Evolutionary conservation across 495 filamentous ascomycete genomes (phyloP).

Genomic region (Neurospora intermedia): DNA sequence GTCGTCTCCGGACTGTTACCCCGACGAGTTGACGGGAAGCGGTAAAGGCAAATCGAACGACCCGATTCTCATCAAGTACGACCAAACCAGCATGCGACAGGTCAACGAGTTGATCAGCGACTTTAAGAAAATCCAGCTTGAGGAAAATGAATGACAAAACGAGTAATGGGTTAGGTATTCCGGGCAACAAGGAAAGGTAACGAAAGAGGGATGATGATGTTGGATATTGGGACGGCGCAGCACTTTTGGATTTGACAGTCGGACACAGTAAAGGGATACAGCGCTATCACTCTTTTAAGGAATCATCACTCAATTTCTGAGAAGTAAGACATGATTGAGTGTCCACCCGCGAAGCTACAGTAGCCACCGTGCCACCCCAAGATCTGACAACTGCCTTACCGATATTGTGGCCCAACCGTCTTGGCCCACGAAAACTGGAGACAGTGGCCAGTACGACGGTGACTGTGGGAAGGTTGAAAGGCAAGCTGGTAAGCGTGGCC

Average conservation of each 20-base stretch:
- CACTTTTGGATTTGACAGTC: neutral
- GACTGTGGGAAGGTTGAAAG: neutral
- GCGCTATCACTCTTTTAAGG: neutral
- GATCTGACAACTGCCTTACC: neutral
- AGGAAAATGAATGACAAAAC: constrained; percentile 1
- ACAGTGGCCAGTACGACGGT: neutral
- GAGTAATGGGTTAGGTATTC: neutral
- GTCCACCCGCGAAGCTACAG: neutral
- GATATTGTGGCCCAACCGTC: neutral
- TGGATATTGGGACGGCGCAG: neutral
- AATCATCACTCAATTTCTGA: neutral
- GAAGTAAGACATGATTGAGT: neutral
- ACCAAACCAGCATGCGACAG: constrained; percentile 26
- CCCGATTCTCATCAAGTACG: constrained; percentile 22
- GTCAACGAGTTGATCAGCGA: constrained; percentile 23
- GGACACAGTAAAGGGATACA: neutral
- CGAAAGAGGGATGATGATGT: neutral
- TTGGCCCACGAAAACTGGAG: neutral
- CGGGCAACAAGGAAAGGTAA: neutral
- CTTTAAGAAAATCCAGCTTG: constrained; percentile 16
- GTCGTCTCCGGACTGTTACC: neutral
- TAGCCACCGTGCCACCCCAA: neutral
- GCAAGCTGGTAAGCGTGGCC: neutral
- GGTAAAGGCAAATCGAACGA: constrained; percentile 9
- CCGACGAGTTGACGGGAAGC: neutral